These are phyloP conservation scores for Pichia sp. DNA, from an alignment of 1,139 yeast genomes.

Conservation along the genomic window DNA sequence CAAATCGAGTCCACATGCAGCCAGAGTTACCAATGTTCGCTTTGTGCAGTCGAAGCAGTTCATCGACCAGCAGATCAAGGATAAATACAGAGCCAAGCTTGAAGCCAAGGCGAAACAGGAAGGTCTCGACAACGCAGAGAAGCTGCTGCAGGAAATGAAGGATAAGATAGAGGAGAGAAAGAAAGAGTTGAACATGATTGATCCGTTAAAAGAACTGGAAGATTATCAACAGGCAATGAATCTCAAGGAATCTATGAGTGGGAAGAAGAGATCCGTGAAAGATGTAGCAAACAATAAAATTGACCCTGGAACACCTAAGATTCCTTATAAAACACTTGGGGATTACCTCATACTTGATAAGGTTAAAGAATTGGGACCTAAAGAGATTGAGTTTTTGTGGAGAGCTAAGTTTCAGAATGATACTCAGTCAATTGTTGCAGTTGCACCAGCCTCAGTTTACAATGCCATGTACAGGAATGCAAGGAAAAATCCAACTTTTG, in stretches of 20 bases:
- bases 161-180: conserved; percentile 53
- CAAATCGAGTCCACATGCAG: conserved; percentile 5
- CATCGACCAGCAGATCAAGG: conserved; percentile 31
- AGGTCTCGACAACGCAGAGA: conserved; percentile 47
- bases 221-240: conserved; percentile 43
- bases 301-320: conserved; percentile 37
- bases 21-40: conserved; percentile 23
- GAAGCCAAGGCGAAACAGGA: conserved; percentile 41
- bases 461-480: conserved; percentile 60
- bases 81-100: conserved; percentile 37
- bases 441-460: conserved; percentile 49
- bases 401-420: conserved; percentile 69
- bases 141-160: conserved; percentile 55
- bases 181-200: conserved; percentile 51
- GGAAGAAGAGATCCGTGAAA: conserved; percentile 15
- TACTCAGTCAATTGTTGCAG: conserved; percentile 59
- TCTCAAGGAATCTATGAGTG: conserved; percentile 23
- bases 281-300: conserved; percentile 38
- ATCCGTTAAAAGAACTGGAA: conserved; percentile 63
- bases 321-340: conserved; percentile 64
- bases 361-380: conserved; percentile 43
- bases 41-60: conserved; percentile 34
- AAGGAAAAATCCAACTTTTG: conserved; percentile 65
- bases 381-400: conserved; percentile 82
- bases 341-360: conserved; percentile 69